Base-by-base conservation (phyloP, 2,329 filamentous ascomycete genomes). In the Apiospora saccharicola region DNA sequence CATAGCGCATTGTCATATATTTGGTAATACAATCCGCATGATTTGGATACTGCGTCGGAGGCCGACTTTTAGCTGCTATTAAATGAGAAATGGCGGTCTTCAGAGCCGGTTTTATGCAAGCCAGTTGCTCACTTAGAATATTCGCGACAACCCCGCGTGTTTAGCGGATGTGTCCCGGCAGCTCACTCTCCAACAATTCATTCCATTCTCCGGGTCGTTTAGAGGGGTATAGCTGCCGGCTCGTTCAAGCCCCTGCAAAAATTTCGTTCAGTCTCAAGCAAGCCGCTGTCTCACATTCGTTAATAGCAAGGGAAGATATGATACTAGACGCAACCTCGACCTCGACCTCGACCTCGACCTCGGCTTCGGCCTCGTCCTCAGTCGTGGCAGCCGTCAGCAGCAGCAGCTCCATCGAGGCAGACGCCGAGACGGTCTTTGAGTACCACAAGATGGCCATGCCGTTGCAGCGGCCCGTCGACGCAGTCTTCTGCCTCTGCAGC, bases 401-500 rank as follows among this genome's bases (percentile, higher is more conserved):
- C 46, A 69, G 13, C 43, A 19, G 34, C 68, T 26, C 68, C 37
- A 34, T 73, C 47, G 49, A 69, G 3, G 19, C 47, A n/a, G 83
- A 86, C 70, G 83, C 83, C 14, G 76, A 79, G 67, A 75, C 79
- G 30, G 75, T 86, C 43, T 86, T 85, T 77, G 79, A 84, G 71
- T 86, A 86, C 76, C 85, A 85, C 77, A 83, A 80, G 64, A 81
- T 85, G 77, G 74, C 76, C 72, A 81, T 83, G 78, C 70, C 80
- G 14, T 77, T 83, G 26, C 72, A 72, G 16, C 72, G 68, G 26
- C 79, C 80, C 67, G 81, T 82, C 69, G 82, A 83, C 71, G 83
- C 84, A 70, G 79, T 86, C 72, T 86, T 86, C 80, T 84, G 83
- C 76, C 82, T 86, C 64, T 86, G 85, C 79, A 85, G 83, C 75